Base-by-base conservation (phyloP, 371 early-diverging fungal species). In the Conidiobolus incongruus region DNA sequence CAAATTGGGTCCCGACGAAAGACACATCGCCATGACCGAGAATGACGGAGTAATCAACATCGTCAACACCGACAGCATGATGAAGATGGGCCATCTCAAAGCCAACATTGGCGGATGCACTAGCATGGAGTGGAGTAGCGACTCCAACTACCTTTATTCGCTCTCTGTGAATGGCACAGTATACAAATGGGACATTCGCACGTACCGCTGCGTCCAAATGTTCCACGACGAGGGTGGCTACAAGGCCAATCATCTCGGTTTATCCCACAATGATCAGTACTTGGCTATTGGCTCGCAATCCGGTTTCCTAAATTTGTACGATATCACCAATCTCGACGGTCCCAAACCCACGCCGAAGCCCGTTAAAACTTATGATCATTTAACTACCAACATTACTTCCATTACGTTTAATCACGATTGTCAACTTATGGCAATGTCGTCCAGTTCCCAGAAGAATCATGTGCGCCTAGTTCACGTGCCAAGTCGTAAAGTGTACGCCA, bases 241-340 rank as follows among this genome's bases (percentile, higher is more conserved):
- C 50, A 74, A 75, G 35, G 65, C 83, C 0, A 66, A 75, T 0
- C 57, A 64, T 19, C 41, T 92, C 40, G 62, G 70, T 1, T 64
- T 82, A n/a, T 79, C 83, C 28, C 66, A 63, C 4, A 71, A 83
- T 52, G 69, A 68, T 36, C 62, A 72, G 32, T 83, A 73, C 50
- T 70, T 79, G 43, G 86, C 88, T 12, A 69, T 77, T 23, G 92
- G 94, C 68, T 79, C 70, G 59, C 59, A 47, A 17, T 20, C 29
- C 13, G 6, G 30, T 4, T 35, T 22, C 38, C 7, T 40, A 19
- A 28, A 21, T 8, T 21, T 21, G 38, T 54, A 80, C 19, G 95
- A 93, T 40, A 60, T 90, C 26, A 89, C 91, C 40, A 91, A 89
- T 54, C 48, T 93, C 4, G 92, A 91, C 59, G 70, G 77, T 39